Conservation (phyloP, 352 stramenopile genomes). For the Phytophthora niederhauseri region DNA sequence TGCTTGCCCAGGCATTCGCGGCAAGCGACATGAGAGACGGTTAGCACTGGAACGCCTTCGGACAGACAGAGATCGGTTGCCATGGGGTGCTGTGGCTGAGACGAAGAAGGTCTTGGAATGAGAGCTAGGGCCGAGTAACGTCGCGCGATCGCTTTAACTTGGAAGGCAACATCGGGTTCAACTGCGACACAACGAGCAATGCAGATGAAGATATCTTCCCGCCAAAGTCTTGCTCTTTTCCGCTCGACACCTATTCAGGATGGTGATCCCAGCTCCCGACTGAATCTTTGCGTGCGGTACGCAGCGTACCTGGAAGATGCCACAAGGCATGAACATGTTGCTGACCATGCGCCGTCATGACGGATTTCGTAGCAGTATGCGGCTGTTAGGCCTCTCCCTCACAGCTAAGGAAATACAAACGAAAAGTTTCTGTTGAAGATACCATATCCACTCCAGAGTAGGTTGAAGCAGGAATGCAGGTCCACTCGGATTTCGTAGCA, state of each 20-base stretch:
- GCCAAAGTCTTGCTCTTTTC: background rate
- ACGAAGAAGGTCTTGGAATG: conserved; percentile 3
- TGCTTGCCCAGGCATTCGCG: conserved; percentile 4
- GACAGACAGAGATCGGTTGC: background rate
- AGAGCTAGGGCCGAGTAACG: background rate
- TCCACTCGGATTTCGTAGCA: too few species aligned
- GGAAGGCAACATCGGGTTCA: background rate
- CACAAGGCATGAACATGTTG: too few species aligned
- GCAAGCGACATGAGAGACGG: conserved; percentile 6
- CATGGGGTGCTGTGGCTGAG: background rate
- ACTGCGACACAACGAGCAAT: background rate
- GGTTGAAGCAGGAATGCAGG: too few species aligned
- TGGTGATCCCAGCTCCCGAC: background rate
- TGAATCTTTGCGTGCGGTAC: background rate
- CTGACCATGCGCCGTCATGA: too few species aligned
- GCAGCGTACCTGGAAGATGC: too few species aligned
- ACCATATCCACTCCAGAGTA: too few species aligned
- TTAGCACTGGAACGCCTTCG: conserved; percentile 10
- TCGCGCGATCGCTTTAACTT: background rate
- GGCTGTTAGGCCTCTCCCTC: too few species aligned
- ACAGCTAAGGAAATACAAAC: too few species aligned
- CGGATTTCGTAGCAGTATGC: too few species aligned
- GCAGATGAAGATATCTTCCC: background rate
- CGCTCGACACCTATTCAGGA: background rate
- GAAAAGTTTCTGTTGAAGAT: too few species aligned